A percentile compares a stretch with the other conserved stretches of the same genome.
These are phyloP conservation scores for Botrytis deweyae DNA, from an alignment of 2,329 filamentous ascomycete species.

Conservation along the genomic window DNA sequence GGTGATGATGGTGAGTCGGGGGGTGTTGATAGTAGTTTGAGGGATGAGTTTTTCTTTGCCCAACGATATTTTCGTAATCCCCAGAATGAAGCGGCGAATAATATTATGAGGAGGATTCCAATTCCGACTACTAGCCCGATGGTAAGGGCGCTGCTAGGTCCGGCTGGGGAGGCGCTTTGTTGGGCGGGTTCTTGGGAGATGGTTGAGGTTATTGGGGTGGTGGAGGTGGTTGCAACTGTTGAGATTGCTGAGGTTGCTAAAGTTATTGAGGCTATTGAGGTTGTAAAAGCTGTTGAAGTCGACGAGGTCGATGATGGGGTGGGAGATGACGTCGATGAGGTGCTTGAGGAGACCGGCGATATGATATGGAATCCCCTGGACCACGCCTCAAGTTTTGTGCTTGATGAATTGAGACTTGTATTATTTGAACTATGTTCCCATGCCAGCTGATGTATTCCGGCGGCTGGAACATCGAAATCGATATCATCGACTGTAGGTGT, in stretches of 20 bases:
- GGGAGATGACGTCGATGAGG: not conserved
- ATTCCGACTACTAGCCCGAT: not conserved
- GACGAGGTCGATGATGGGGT: not conserved
- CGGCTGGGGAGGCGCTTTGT: not conserved
- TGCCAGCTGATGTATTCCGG: not conserved
- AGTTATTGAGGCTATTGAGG: too few species aligned
- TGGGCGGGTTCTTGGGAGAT: not conserved
- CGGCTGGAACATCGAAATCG: not conserved
- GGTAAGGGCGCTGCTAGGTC: not conserved
- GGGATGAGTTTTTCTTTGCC: not conserved
- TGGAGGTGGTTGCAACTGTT: too few species aligned
- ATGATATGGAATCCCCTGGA: not conserved
- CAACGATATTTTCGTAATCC: not conserved
- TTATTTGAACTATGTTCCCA: slow-evolving; percentile 5
- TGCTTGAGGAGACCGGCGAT: not conserved
- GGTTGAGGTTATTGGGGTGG: not conserved
- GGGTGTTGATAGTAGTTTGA: not conserved
- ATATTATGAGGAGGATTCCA: not conserved
- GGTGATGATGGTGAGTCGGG: not conserved
- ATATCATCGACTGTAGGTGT: slow-evolving; percentile 3
- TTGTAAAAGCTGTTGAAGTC: not conserved
- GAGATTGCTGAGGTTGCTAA: not conserved
- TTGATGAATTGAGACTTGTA: not conserved
- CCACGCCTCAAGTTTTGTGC: not conserved
- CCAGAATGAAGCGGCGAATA: not conserved